phyloP scores from a whole-genome alignment of 1,284 basidiomycete species.

The Ganoderma lingzhi region DNA sequence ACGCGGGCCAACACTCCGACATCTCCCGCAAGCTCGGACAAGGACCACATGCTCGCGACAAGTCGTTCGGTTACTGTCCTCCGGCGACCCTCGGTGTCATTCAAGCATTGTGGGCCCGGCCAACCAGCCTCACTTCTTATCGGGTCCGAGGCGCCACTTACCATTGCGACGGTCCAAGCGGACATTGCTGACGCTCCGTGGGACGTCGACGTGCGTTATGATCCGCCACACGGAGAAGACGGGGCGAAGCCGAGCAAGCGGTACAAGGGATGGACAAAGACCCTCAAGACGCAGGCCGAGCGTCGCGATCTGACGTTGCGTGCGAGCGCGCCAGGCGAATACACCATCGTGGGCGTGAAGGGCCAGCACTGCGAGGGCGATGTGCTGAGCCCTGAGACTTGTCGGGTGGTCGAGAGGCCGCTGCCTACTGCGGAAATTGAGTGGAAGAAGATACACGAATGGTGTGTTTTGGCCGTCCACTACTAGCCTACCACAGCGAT shows the following conservation, averaged over 20 bases:
- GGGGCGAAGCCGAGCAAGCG: conserved; percentile 49
- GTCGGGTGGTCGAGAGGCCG: conserved; percentile 79
- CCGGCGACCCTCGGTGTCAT: conserved; percentile 77
- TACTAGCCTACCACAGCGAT: neutral
- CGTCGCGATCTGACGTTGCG: conserved; percentile 58
- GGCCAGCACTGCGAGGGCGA: conserved; percentile 85
- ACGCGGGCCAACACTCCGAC: conserved; percentile 44
- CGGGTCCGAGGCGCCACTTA: conserved; percentile 65
- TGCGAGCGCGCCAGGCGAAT: conserved; percentile 79
- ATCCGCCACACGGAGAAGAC: conserved; percentile 52
- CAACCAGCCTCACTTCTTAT: conserved; percentile 80
- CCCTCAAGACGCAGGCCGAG: conserved; percentile 57
- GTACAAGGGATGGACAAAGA: conserved; percentile 68
- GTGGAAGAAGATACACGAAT: conserved; percentile 93
- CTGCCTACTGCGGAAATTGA: conserved; percentile 84
- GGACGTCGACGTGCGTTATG: conserved; percentile 70
- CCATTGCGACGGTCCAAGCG: conserved; percentile 57
- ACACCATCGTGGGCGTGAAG: conserved; percentile 75
- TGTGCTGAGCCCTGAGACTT: conserved; percentile 83
- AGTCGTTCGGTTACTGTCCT: conserved; percentile 78
- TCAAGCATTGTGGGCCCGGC: conserved; percentile 78
- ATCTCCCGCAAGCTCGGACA: conserved; percentile 31
- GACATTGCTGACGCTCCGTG: conserved; percentile 73
- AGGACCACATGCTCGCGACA: conserved; percentile 50
- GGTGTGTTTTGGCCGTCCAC: conserved; percentile 52